Conservation (phyloP, 208 protist species). For the Crithidia expoeki region DNA sequence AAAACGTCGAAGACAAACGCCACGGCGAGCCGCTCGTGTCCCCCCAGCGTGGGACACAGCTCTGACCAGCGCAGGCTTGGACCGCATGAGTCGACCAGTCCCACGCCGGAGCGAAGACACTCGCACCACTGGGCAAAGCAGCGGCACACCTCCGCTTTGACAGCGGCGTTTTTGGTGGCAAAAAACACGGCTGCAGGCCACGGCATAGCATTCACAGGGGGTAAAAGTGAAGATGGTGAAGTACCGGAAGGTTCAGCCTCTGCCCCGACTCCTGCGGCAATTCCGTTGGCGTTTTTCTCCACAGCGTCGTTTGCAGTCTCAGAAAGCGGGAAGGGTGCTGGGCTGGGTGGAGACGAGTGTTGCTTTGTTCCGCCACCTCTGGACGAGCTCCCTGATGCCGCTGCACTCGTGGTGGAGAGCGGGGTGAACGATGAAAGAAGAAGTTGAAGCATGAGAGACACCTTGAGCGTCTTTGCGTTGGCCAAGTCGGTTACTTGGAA, state of each 20-base stretch:
- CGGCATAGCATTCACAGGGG: neutral
- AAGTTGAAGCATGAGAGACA: slow-evolving; percentile 13
- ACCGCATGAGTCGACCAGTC: slow-evolving; percentile 17
- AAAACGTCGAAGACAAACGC: slow-evolving; percentile 24
- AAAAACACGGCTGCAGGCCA: slow-evolving; percentile 21
- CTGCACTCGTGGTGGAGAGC: neutral
- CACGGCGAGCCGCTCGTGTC: slow-evolving; percentile 26
- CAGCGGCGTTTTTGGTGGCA: slow-evolving; percentile 19
- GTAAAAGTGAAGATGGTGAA: neutral
- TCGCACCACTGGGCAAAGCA: slow-evolving; percentile 28
- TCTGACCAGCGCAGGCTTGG: slow-evolving; percentile 14
- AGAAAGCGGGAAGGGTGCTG: neutral
- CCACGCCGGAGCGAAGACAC: slow-evolving; percentile 5
- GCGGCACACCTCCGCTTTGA: slow-evolving; percentile 42
- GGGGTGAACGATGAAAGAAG: slow-evolving; percentile 21
- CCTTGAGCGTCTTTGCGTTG: neutral
- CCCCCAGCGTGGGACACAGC: slow-evolving; percentile 4
- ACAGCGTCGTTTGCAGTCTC: neutral
- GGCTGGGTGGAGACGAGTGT: neutral
- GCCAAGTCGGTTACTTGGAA: neutral
- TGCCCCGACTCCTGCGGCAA: neutral
- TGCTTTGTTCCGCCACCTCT: neutral
- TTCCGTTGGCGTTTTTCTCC: neutral
- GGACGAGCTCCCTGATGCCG: neutral
- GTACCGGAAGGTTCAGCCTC: neutral